Base-by-base conservation (phyloP, 805 yeast genomes). In the Barnettozyma sucrosica region DNA sequence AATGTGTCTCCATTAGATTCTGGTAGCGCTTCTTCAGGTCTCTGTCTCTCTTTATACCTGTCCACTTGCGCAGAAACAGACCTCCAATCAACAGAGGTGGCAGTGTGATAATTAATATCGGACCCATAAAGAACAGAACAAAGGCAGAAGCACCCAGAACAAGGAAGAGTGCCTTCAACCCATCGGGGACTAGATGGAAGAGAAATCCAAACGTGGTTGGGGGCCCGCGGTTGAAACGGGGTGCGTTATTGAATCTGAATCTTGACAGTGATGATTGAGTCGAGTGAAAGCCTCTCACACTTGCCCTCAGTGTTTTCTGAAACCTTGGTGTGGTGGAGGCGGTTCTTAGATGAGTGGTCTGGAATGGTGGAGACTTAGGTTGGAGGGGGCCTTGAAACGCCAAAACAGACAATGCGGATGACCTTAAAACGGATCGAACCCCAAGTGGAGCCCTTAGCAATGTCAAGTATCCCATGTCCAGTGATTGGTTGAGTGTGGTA, bases 31-130 rank as follows among this genome's bases (percentile, higher is more conserved):
- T 16, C 7, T 41, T 25, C 54, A 59, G 47, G 3, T 52, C 58
- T 2, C 24, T 26, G 2, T 43, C 34, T 30, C 56, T 40, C 16
- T 45, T 53, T 30, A 51, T 51, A 14, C 44, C 18, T 10, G 32
- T 34, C 21, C 48, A 34, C 23, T 46, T 53, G 4, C 46, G 30
- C 8, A 54, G 3, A 14, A 60, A 41, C 30, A 49, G 49, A 8
- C 55, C 56, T 38, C 58, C 59, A 23, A 57, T 34, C 16, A 56
- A 30, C 42, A 60, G 32, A 1, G 63, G 63, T 3, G 64, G 64
- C 1, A 53, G 45, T 1, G 56, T 49, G 19, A 58, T 51, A 34
- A 60, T 53, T 33, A 60, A 42, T 26, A 60, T 21, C 1, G 64
- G 63, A 23, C 53, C 55, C 37, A 54, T 48, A 33, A 54, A 43